A percentile compares a stretch with the other conserved stretches of the same genome.
Conservation (phyloP, 73 alveolate species). For the Symbiodinium pilosum region DNA sequence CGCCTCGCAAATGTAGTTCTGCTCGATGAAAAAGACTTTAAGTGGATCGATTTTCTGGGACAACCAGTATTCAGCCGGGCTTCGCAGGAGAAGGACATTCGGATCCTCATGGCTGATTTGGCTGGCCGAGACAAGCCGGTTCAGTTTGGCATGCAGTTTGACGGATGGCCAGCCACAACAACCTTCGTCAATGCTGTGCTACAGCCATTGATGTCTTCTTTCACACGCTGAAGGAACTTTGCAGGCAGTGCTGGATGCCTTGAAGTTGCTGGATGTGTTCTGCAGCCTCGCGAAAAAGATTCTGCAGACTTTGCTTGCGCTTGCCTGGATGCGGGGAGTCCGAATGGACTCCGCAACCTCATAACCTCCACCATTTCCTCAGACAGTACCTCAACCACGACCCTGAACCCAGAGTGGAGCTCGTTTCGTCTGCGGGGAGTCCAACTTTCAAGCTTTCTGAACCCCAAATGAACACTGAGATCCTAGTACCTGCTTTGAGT, state of each 20-base stretch:
- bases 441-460: too few relatives aligned
- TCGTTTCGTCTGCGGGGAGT: too few relatives aligned
- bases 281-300: background rate
- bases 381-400: too few relatives aligned
- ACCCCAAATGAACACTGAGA: too few relatives aligned
- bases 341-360: too few relatives aligned
- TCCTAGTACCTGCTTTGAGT: too few relatives aligned
- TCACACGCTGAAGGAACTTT: background rate
- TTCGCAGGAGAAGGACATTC: background rate
- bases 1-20: background rate
- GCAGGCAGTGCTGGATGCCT: background rate
- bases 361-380: too few relatives aligned
- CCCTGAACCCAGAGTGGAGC: too few relatives aligned
- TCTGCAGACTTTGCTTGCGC: background rate
- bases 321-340: too few relatives aligned
- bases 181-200: background rate
- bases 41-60: constrained; percentile 2
- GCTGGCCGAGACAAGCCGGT: background rate
- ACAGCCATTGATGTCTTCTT: background rate
- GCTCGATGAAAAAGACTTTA: background rate
- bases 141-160: background rate
- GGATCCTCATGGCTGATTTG: background rate
- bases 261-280: background rate
- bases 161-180: background rate
- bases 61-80: background rate